Base-by-base conservation (phyloP, 1,284 basidiomycete species). In the Kalmanozyma brasiliensis region DNA sequence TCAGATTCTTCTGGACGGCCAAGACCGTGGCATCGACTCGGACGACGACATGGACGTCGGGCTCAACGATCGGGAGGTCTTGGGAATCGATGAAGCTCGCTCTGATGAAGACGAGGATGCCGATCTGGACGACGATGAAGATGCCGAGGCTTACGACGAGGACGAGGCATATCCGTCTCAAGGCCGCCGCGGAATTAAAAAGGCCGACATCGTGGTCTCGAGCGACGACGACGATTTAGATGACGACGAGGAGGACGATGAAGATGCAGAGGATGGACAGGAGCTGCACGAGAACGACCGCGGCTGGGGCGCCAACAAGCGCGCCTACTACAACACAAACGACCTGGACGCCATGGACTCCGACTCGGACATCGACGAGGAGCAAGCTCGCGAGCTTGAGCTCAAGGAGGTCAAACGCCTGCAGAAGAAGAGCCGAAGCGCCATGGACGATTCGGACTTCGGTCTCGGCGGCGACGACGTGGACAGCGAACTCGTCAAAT, bases 371-470 rank as follows among this genome's bases (percentile, higher is more conserved):
- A 71, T 81, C 14, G 78, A 80, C 76, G 90, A 80, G 36, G 78
- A 80, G 24, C 63, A 80, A 41, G 73, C 68, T 6, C 62, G 74
- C 19, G 73, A 92, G 76, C 84, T 95, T 58, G 93, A 96, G 78
- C 90, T 93, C 80, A 89, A 90, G 77, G 94, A 97, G 83, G 92
- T 91, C 8, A 88, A 85, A 74, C 85, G 92, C 45, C 82, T 97
- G 48, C 94, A 96, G 82, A 83, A 85, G 23, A 92, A 91, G 82
- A 85, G 87, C 34, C 85, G 91, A 19, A 89, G 92, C 69, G 86
- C 84, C 6, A 86, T 96, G 86, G 84, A 78, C 2, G 91, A 91
- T 48, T 88, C 87, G 9, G 93, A 97, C 82, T 97, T 93, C 82
- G 94, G 94, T 3, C 84, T 96, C 42, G 88, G 86, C 30, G 91